These are phyloP conservation scores for Pseudoperonospora humuli DNA, from an alignment of 352 stramenopile genomes.

Conservation along the genomic window DNA sequence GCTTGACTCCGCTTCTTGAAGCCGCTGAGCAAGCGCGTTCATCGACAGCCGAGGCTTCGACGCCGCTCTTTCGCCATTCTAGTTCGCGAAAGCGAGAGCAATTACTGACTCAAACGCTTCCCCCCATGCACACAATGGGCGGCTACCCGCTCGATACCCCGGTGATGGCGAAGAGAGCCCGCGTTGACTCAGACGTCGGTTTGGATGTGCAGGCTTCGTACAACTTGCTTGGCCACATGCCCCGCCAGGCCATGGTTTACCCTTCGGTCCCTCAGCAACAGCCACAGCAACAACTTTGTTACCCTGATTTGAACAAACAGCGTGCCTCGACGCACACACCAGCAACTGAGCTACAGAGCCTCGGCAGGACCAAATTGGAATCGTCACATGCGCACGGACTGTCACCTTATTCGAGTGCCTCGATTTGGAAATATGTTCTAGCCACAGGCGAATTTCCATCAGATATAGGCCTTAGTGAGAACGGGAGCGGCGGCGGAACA, in stretches of 20 bases:
- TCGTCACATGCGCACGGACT: conserved; percentile 5
- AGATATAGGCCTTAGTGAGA: conserved; percentile 53
- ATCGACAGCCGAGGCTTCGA: conserved; percentile 11
- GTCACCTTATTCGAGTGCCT: conserved; percentile 10
- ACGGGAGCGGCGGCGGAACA: conserved; percentile 1
- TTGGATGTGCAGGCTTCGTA: conserved; percentile 28
- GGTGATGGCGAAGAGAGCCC: conserved; percentile 23
- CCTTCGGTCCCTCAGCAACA: conserved; percentile 11
- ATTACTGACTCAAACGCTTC: conserved; percentile 13
- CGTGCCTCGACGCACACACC: conserved; percentile 7
- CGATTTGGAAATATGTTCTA: conserved; percentile 64
- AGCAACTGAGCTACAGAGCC: conserved; percentile 12
- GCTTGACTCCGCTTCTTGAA: conserved; percentile 50
- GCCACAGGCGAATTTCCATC: conserved; percentile 47
- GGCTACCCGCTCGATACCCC: conserved; percentile 26
- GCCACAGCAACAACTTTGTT: conserved; percentile 1
- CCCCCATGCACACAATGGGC: conserved; percentile 34
- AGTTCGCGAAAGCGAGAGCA: conserved; percentile 24
- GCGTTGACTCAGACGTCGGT: conserved; percentile 27
- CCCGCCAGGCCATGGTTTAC: conserved; percentile 28
- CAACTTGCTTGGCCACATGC: conserved; percentile 19
- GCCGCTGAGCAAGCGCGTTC: conserved; percentile 42
- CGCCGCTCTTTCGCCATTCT: conserved; percentile 4
- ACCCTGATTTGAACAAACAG: conserved; percentile 1
- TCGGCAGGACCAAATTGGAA: conserved; percentile 10